These are phyloP conservation scores for Brassica nigra DNA, from an alignment of 345 rosid genomes.

Conservation along the genomic window DNA sequence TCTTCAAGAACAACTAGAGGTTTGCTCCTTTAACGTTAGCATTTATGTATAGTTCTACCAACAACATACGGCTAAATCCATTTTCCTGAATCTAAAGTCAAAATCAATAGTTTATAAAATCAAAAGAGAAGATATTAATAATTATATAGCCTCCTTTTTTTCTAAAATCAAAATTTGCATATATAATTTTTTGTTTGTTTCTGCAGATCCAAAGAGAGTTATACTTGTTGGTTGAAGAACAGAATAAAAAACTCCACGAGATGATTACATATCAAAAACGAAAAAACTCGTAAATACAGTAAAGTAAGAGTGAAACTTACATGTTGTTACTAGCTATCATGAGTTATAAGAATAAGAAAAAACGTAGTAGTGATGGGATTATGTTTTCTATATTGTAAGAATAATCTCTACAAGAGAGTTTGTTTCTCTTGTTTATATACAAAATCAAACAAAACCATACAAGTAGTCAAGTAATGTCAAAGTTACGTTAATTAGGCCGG, in stretches of 20 bases:
- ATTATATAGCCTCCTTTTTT: neutral
- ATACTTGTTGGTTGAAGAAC: constrained; percentile 9
- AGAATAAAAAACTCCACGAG: constrained; percentile 23
- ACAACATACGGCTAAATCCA: neutral
- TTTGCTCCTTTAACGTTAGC: neutral
- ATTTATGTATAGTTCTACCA: neutral
- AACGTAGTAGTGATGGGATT: neutral
- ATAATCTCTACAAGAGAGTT: neutral
- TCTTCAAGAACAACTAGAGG: neutral
- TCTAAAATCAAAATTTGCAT: neutral
- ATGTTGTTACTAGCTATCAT: constrained; percentile 4
- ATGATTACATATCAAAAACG: constrained; percentile 8
- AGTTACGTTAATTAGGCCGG: neutral
- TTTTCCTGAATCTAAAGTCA: neutral
- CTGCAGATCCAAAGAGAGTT: neutral
- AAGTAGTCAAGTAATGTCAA: no score
- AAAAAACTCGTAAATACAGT: neutral
- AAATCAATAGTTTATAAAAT: neutral
- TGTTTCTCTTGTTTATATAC: neutral
- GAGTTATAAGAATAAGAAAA: neutral
- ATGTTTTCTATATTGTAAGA: neutral
- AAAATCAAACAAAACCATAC: neutral
- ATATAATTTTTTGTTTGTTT: neutral
- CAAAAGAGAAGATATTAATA: neutral
- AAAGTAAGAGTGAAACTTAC: neutral